Conservation (phyloP, 805 yeast genomes). For the Sugiyamaella chiloensis region DNA sequence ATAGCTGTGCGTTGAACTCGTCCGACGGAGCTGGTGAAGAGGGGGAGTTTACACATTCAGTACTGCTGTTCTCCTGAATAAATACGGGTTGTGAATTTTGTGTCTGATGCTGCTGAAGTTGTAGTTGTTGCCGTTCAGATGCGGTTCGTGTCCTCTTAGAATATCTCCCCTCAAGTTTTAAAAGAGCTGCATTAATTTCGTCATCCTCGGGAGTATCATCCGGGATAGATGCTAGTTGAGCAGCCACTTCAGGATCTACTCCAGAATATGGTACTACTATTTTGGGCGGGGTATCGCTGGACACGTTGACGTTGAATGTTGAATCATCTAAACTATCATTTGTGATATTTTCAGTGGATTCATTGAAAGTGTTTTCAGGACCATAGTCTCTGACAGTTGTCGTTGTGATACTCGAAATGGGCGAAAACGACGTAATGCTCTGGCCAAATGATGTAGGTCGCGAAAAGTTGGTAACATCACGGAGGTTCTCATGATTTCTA, state of each 20-base stretch:
- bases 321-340: constrained; percentile 1
- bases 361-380: too few species aligned
- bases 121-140: not conserved
- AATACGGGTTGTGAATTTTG: not conserved
- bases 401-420: not conserved
- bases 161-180: constrained; percentile 70
- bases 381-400: not conserved
- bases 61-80: not conserved
- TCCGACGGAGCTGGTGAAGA: constrained; percentile 2
- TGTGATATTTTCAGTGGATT: not conserved
- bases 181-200: constrained; percentile 71
- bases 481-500: constrained; percentile 10
- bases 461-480: constrained; percentile 15
- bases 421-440: not conserved
- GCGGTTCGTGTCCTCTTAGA: constrained; percentile 4
- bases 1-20: not conserved
- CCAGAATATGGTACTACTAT: constrained; percentile 52
- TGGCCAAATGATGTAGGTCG: constrained; percentile 30
- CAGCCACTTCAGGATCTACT: constrained; percentile 14
- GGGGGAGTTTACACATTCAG: not conserved
- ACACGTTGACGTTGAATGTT: constrained; percentile 26
- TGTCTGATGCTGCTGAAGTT: too few species aligned
- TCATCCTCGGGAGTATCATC: constrained; percentile 68
- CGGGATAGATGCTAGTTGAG: constrained; percentile 45
- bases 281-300: not conserved